Percentiles rank a stretch among this genome's conserved stretches.
These are phyloP conservation scores for Pleurotus platypus DNA, from an alignment of 768 basidiomycete genomes.

Conservation along the genomic window DNA sequence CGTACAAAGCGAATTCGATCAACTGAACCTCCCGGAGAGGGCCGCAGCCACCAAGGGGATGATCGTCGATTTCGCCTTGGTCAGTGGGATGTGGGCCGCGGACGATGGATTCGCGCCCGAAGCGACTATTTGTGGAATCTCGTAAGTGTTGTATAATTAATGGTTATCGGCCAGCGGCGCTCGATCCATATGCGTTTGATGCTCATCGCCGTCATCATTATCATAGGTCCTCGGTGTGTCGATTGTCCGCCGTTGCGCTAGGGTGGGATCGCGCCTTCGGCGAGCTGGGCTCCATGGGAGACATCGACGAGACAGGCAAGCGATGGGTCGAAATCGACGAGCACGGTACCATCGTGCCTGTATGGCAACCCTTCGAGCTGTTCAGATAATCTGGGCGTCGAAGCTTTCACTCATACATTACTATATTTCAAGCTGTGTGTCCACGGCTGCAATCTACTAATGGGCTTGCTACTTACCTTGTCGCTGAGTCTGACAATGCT, in stretches of 20 bases:
- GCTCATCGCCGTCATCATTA: background rate
- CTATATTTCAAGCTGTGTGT: no score
- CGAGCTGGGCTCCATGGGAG: conserved; percentile 39
- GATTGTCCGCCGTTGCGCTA: conserved; percentile 52
- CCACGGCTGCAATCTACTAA: no score
- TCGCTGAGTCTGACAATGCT: no score
- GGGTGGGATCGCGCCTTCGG: conserved; percentile 68
- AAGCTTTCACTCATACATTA: no score
- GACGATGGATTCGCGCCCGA: conserved; percentile 41
- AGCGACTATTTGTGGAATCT: conserved; percentile 55
- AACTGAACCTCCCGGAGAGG: conserved; percentile 34
- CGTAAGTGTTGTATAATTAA: conserved; percentile 29
- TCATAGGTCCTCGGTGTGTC: conserved; percentile 58
- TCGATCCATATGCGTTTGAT: no score
- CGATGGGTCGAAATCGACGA: conserved; percentile 70
- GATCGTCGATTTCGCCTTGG: conserved; percentile 65
- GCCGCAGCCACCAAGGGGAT: conserved; percentile 55
- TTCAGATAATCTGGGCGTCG: conserved; percentile 16
- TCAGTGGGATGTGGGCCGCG: conserved; percentile 59
- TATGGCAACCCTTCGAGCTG: conserved; percentile 57
- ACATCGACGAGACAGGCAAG: conserved; percentile 39
- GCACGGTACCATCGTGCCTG: conserved; percentile 48
- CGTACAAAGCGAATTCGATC: conserved; percentile 47
- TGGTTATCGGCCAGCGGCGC: background rate
- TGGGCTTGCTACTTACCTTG: no score